These are phyloP conservation scores for Allium fistulosum DNA, from an alignment of 106 monocot genomes.

Conservation along the genomic window DNA sequence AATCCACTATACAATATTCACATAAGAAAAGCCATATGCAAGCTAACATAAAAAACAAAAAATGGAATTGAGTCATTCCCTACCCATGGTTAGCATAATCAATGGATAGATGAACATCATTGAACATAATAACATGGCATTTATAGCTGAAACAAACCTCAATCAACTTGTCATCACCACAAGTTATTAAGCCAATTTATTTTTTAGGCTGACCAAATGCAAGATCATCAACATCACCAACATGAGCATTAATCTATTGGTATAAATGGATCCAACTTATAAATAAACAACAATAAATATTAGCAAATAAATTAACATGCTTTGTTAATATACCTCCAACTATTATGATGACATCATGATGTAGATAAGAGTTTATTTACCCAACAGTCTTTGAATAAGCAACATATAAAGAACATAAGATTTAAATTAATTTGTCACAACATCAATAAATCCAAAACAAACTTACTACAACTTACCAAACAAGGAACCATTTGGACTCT, in stretches of 20 bases:
- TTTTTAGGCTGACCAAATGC: conserved; percentile 82
- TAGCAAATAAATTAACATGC: background rate
- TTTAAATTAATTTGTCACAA: too few relatives aligned
- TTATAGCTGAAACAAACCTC: conserved; percentile 18
- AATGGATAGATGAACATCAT: background rate
- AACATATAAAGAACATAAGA: conserved; percentile 35
- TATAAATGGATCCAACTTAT: conserved; percentile 7
- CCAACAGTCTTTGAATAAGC: conserved; percentile 80
- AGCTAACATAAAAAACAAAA: too few relatives aligned
- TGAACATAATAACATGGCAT: background rate
- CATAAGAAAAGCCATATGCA: too few relatives aligned
- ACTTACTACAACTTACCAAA: conserved; percentile 50
- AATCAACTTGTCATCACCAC: conserved; percentile 86
- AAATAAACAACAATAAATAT: background rate
- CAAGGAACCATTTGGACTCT: conserved; percentile 81
- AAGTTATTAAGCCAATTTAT: conserved; percentile 71
- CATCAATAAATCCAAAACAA: too few relatives aligned
- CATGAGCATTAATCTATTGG: conserved; percentile 75
- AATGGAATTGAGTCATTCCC: conserved; percentile 32
- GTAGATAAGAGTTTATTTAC: conserved; percentile 71
- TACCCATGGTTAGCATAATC: conserved; percentile 27
- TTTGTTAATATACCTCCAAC: conserved; percentile 48
- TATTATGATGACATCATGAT: conserved; percentile 58
- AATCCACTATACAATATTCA: too few relatives aligned
- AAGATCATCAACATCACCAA: conserved; percentile 89